A percentile compares a stretch with the other conserved stretches of the same genome.
Conservation (phyloP, 306 rosid species). For the Spatholobus suberectus region DNA sequence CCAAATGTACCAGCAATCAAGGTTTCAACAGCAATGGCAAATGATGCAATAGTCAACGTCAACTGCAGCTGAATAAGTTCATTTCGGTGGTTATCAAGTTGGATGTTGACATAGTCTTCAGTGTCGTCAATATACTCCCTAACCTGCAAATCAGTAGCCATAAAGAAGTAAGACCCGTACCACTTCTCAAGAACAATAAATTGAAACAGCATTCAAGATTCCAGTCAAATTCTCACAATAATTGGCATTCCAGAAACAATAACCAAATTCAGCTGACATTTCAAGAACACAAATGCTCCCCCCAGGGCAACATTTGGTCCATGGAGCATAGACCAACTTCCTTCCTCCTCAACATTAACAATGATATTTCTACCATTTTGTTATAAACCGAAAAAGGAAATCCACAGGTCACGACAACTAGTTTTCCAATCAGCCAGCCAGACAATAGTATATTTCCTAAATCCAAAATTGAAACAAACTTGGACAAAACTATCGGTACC, state of each 20-base stretch:
- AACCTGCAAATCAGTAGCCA: slow-evolving; percentile 65
- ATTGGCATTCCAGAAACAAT: slow-evolving; percentile 2
- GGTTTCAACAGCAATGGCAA: slow-evolving; percentile 81
- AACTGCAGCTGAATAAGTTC: slow-evolving; percentile 98
- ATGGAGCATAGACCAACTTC: neutral
- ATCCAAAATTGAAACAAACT: slow-evolving; percentile 6
- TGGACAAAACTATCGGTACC: slow-evolving; percentile 17
- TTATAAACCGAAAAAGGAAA: slow-evolving; percentile 19
- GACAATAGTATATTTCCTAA: slow-evolving; percentile 32
- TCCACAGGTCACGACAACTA: neutral
- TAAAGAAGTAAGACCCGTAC: slow-evolving; percentile 28
- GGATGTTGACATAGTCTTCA: slow-evolving; percentile 95
- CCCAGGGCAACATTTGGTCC: neutral
- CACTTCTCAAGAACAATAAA: slow-evolving; percentile 14
- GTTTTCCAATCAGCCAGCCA: slow-evolving; percentile 19
- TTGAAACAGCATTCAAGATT: neutral
- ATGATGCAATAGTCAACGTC: slow-evolving; percentile 89
- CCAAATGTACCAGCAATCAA: slow-evolving; percentile 77
- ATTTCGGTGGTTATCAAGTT: slow-evolving; percentile 95
- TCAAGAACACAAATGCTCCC: slow-evolving; percentile 6
- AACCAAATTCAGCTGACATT: slow-evolving; percentile 18
- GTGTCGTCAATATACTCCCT: slow-evolving; percentile 98
- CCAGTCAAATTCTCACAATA: neutral
- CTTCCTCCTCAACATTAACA: neutral
- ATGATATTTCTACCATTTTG: neutral